These are phyloP conservation scores for Mycena vitilis DNA, from an alignment of 768 basidiomycete species.

Conservation along the genomic window DNA sequence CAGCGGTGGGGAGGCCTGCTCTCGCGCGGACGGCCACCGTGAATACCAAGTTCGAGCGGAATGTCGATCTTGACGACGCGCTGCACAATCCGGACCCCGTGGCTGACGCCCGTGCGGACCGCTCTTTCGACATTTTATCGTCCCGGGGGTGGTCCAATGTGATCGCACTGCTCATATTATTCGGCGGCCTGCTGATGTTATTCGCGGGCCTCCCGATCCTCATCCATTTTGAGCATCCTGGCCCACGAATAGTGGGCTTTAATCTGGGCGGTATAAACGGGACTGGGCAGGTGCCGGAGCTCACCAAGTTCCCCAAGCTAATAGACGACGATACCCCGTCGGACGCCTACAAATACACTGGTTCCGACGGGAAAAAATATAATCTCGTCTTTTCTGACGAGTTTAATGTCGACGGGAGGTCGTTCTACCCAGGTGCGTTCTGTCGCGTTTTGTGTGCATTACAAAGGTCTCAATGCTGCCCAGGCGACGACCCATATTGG, in stretches of 20 bases:
- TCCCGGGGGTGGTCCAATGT: constrained; percentile 86
- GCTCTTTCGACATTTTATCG: constrained; percentile 80
- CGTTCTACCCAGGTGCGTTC: constrained; percentile 62
- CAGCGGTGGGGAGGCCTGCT: constrained; percentile 35
- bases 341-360: constrained; percentile 65
- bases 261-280: constrained; percentile 93
- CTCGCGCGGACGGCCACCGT: constrained; percentile 68
- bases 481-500: constrained; percentile 76
- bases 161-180: constrained; percentile 76
- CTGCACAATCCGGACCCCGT: constrained; percentile 89
- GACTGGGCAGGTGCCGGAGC: constrained; percentile 86
- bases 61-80: constrained; percentile 90
- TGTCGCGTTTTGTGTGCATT: too few species aligned
- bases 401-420: constrained; percentile 75
- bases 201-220: constrained; percentile 94
- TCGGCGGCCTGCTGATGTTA: constrained; percentile 75
- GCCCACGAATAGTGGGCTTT: constrained; percentile 61
- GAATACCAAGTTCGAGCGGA: constrained; percentile 83
- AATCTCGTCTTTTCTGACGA: constrained; percentile 78
- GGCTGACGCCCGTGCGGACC: constrained; percentile 70
- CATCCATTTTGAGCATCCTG: constrained; percentile 56
- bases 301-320: constrained; percentile 73
- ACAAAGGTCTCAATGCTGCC: constrained; percentile 59
- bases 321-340: constrained; percentile 84
- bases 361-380: constrained; percentile 82